Base-by-base conservation (phyloP, 306 rosid species). In the Datisca glomerata region DNA sequence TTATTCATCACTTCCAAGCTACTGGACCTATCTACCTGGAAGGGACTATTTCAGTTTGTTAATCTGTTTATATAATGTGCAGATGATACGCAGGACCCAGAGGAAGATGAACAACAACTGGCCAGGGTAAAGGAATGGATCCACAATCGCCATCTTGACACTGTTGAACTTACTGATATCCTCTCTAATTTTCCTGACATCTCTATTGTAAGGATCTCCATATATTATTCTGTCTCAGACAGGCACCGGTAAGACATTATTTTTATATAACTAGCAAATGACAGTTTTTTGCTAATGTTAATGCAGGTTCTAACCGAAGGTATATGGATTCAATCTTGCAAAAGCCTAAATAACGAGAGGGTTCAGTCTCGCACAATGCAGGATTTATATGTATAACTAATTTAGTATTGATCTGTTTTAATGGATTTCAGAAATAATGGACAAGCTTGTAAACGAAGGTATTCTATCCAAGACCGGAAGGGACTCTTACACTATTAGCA, bases 291-390 rank as follows among this genome's bases (percentile, higher is more conserved):
- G 44, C 42, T 60, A 15, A 52, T 67, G 43, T 38, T 18, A 34
- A 38, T 49, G 74, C 93, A 83, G 97, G 86, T 63, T 60, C 53
- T 83, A 47, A 84, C 54, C 13, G 93, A 84, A 77, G 97, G 97
- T 89, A 60, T 45, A 38, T 55, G 45, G 31, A 41, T 59, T 22
- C 31, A 8, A 3, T 24, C 46, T 21, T 17, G 12, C 54, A 51
- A 45, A 53, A 64, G 25, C 44, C 18, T 21, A 21, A 20, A 45
- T 8, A 40, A 16, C 18, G 31, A 16, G 19, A 53, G 27, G 20
- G 16, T 24, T 19, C 15, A 2, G 23, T 13, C 51, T 24, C 47
- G 43, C 39, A 12, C 41, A 24, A 24, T 15, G 12, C 18, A 21
- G 31, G 17, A 13, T 31, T 10, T 17, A 2, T 6, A 17, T 36